phyloP scores from a whole-genome alignment of 2,329 filamentous ascomycete genomes.

The Acephala macrosclerotiorum region DNA sequence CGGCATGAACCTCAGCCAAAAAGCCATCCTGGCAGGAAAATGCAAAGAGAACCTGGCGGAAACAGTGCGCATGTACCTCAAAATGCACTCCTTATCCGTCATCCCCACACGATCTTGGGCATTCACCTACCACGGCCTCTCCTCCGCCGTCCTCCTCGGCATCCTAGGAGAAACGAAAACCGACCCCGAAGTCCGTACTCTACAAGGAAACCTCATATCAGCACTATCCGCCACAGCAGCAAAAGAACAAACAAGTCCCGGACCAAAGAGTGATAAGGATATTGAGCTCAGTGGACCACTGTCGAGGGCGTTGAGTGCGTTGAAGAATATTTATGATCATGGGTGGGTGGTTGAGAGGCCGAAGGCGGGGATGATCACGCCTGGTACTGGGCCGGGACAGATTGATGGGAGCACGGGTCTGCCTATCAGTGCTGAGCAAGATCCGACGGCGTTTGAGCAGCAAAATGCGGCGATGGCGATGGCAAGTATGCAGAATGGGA shows the following conservation, averaged over 20 bases:
- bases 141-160: constrained; percentile 68
- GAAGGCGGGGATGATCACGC: constrained; percentile 34
- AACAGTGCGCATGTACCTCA: constrained; percentile 72
- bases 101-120: constrained; percentile 73
- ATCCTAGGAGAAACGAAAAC: constrained; percentile 69
- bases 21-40: constrained; percentile 60
- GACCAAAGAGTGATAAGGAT: constrained; percentile 40
- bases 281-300: constrained; percentile 57
- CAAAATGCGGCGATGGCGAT: constrained; percentile 67
- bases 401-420: background rate
- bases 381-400: constrained; percentile 26
- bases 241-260: constrained; percentile 55
- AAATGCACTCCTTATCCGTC: constrained; percentile 72
- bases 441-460: constrained; percentile 47
- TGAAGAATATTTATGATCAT: constrained; percentile 73
- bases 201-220: constrained; percentile 69
- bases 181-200: constrained; percentile 67
- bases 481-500: constrained; percentile 69
- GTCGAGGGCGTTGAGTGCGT: constrained; percentile 64
- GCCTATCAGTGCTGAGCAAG: constrained; percentile 17
- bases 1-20: constrained; percentile 61
- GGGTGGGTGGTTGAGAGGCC: constrained; percentile 58
- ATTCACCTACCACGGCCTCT: constrained; percentile 72
- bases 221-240: constrained; percentile 70
- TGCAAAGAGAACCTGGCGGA: constrained; percentile 70